Evolutionary conservation across 2,329 filamentous ascomycete species (phyloP), one percentile per base, ranked within the genome.

Genomic region (Botryotinia globosa): DNA sequence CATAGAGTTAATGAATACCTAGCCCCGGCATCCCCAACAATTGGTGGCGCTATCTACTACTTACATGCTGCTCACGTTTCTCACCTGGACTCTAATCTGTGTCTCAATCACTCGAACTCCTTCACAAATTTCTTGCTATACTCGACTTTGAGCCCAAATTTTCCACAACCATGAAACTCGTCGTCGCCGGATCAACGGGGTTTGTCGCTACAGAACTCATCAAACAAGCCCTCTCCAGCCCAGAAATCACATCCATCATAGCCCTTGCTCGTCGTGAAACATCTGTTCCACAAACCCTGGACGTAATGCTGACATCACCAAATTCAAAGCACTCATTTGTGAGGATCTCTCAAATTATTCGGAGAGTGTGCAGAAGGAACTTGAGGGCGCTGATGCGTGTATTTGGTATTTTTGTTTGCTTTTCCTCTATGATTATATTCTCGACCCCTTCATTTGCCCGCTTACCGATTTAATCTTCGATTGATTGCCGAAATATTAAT

Each of bases 151-250:
- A 7, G n/a, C n/a, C 51, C 6, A 56, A 37, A 25, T 25, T 14
- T 8, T 10, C 9, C 12, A 14, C 20, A 59, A 8, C 32, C 32
- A 45, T 83, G 81, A 83, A 82, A 69, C 77, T 82, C 65, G 77
- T 83, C 32, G 69, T 83, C 62, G 77, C 79, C 34, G 81, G 80
- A 16, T 78, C 80, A 0, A 82, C 80, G 8, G 80, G 81, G 18
- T 81, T 81, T 45, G 77, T 83, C 10, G 81, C 78, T 32, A 80
- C 77, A 10, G 81, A 83, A 73, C 64, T 82, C 68, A 77, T 83
- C 69, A 77, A 78, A 18, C 81, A 82, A 77, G 79, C 78, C 34
- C 74, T 83, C 39, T 74, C 45, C 14, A 73, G 78, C 51, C 76
- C 79, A 2, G 66, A 70, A 37, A 75, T 82, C 65, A 81, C 78